Base-by-base conservation (phyloP, 78 protist species). In the Chrysochromulina parva region DNA sequence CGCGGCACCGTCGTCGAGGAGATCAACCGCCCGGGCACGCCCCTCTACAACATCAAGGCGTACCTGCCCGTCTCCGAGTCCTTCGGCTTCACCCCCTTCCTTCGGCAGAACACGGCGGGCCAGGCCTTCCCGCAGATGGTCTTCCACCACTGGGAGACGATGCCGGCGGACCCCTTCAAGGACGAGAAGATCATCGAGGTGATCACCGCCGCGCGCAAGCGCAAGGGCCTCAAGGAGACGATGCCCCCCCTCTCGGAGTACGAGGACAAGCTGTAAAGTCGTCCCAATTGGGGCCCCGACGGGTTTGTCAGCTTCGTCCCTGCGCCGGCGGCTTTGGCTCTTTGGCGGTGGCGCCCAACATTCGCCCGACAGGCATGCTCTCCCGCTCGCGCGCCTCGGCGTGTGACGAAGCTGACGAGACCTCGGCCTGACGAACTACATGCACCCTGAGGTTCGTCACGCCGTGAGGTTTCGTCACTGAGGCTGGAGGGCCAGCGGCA, bases 81-180 rank as follows among this genome's bases (percentile, higher is more conserved):
- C 22, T 98, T 99, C 98, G 99, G 99, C 58, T 97, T 99, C 98
- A 96, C 98, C 47, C 24, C 17, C 53, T 26, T 74, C 76, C 97
- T 99, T 24, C 97, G 99, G 76, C 82, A 98, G 26, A 87, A 94
- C 95, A 99, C 99, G 65, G 95, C 96, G 26, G 99, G 99, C 91
- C 97, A 98, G 95, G 99, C 99, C 74, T 99, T 98, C 99, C 99
- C 99, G 57, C 99, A 99, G 95, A 90, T 97, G 69, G 97, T 97
- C 54, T 98, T 99, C 93, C 98, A 97, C 93, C 99, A 98, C 97
- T 98, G 99, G 99, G 73, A 48, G 26, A 22, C 86, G 24, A 11
- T 98, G 67, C 48, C 38, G n/a, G 96, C 95, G 66, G 92, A 94
- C 65, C 97, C 99, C 48, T 85, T 96, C 69, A 94, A 87, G 47